These are phyloP conservation scores for Moniliophthora roreri DNA, from an alignment of 1,284 basidiomycete species.

Conservation along the genomic window DNA sequence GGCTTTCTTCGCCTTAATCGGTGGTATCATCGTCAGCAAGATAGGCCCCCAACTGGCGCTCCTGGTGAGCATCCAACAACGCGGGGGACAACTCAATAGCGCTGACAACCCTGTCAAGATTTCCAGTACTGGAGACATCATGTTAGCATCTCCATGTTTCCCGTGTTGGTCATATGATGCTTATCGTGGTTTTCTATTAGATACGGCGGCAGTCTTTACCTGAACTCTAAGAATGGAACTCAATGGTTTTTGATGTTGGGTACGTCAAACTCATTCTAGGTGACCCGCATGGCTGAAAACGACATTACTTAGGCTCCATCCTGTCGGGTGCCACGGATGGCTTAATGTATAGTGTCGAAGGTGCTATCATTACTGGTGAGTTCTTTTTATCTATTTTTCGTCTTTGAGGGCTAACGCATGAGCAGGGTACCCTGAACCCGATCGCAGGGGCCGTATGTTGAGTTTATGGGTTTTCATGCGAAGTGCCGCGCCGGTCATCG, in stretches of 20 bases:
- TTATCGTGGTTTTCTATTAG: constrained; percentile 12
- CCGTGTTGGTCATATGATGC: neutral
- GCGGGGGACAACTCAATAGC: neutral
- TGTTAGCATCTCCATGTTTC: constrained; percentile 19
- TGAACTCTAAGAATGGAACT: constrained; percentile 34
- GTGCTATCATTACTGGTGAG: constrained; percentile 32
- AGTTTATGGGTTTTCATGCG: constrained; percentile 35
- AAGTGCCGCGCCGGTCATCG: constrained; percentile 31
- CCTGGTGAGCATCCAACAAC: too few relatives aligned
- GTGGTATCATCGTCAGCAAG: constrained; percentile 33
- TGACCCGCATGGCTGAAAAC: too few relatives aligned
- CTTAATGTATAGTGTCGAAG: constrained; percentile 33
- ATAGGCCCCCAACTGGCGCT: constrained; percentile 29
- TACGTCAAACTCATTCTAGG: constrained; percentile 2
- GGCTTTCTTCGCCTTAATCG: constrained; percentile 30
- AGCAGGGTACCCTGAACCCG: constrained; percentile 31
- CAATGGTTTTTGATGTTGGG: constrained; percentile 36
- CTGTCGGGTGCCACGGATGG: constrained; percentile 31
- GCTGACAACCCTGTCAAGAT: constrained; percentile 19
- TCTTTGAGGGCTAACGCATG: neutral
- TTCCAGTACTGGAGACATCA: constrained; percentile 31
- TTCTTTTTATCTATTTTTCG: neutral
- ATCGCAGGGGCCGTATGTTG: constrained; percentile 31
- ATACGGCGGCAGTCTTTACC: constrained; percentile 32
- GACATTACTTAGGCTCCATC: constrained; percentile 23